These are phyloP conservation scores for Trichoderma koningiopsis DNA, from an alignment of 2,329 filamentous ascomycete genomes.

Conservation along the genomic window DNA sequence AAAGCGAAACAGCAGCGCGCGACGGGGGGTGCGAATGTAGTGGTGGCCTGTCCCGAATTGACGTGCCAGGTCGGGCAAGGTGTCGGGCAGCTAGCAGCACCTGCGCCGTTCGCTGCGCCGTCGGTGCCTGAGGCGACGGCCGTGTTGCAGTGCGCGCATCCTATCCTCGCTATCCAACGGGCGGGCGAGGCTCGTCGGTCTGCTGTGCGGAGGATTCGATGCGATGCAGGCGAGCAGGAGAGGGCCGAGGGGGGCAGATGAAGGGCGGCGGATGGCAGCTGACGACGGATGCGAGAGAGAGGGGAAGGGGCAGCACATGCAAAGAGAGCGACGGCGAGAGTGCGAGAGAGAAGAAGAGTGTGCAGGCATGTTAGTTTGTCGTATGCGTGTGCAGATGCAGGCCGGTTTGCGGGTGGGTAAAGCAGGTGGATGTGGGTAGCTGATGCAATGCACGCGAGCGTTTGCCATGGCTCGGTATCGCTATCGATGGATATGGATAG, in stretches of 20 bases:
- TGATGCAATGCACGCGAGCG: constrained; percentile 11
- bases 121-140: background rate
- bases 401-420: constrained; percentile 15
- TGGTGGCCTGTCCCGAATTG: constrained; percentile 1
- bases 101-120: background rate
- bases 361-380: constrained; percentile 11
- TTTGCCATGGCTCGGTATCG: background rate
- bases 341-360: background rate
- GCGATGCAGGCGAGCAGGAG: constrained; percentile 11
- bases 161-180: background rate
- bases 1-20: background rate
- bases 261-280: constrained; percentile 2
- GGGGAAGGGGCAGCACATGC: constrained; percentile 11
- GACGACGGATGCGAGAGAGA: constrained; percentile 18
- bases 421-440: constrained; percentile 5
- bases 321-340: background rate
- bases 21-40: constrained; percentile 24
- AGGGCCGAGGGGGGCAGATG: background rate
- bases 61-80: background rate
- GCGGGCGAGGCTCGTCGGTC: background rate
- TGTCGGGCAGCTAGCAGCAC: background rate
- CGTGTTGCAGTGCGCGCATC: background rate
- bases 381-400: constrained; percentile 16
- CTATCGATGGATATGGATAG: background rate
- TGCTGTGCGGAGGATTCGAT: background rate